Evolutionary conservation across 768 basidiomycete species (phyloP).

Genomic region (Suillus ampliporus): DNA sequence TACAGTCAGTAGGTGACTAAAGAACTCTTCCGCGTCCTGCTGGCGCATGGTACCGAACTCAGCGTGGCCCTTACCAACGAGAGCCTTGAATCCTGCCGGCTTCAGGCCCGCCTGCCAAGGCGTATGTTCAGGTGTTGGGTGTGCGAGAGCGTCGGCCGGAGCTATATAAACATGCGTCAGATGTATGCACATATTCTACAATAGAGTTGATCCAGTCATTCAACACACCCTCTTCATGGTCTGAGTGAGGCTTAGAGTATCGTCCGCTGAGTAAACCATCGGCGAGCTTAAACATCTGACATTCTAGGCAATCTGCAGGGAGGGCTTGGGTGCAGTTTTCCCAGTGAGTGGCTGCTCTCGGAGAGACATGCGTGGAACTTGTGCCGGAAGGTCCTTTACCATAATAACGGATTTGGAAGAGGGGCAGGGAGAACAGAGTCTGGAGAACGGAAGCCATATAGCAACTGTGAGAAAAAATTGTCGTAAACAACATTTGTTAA

Average conservation of each 20-base stretch:
- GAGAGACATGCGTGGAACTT: conserved; percentile 19
- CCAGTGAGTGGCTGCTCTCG: conserved; percentile 57
- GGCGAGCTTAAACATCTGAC: conserved; percentile 91
- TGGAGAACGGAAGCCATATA: conserved; percentile 98
- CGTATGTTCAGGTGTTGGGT: conserved; percentile 28
- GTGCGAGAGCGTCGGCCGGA: conserved; percentile 40
- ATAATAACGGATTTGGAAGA: conserved; percentile 78
- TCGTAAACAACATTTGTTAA: neutral
- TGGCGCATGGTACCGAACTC: conserved; percentile 98
- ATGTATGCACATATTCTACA: conserved; percentile 14
- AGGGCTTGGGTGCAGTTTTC: conserved; percentile 64
- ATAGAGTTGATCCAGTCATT: conserved; percentile 9
- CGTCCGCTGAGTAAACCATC: conserved; percentile 94
- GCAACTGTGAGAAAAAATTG: conserved; percentile 59
- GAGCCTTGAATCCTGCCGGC: conserved; percentile 83
- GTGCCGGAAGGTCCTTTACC: conserved; percentile 23
- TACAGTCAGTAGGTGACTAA: conserved; percentile 77
- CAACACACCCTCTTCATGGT: conserved; percentile 24
- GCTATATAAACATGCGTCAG: conserved; percentile 22
- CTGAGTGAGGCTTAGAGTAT: conserved; percentile 70
- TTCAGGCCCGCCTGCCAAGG: conserved; percentile 76
- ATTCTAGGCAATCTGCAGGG: conserved; percentile 89
- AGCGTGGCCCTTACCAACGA: conserved; percentile 90
- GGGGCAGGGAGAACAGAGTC: conserved; percentile 77
- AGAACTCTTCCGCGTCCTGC: conserved; percentile 96